These are phyloP conservation scores for Zalerion maritima DNA, from an alignment of 495 filamentous ascomycete genomes.

Conservation along the genomic window DNA sequence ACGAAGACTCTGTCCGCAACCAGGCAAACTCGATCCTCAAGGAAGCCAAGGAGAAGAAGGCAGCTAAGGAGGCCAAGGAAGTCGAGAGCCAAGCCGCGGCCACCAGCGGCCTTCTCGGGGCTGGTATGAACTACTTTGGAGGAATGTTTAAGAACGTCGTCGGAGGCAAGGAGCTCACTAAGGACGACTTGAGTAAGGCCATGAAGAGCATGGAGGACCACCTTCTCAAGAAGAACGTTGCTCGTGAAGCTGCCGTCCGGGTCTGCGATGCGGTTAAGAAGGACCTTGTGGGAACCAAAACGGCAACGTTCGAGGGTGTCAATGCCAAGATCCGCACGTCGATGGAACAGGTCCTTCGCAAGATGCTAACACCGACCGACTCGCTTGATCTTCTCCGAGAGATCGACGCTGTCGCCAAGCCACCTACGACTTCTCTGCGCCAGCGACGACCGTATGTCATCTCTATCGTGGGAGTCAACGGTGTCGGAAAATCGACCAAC, in stretches of 20 bases:
- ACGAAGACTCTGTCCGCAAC: no score
- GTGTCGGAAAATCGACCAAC: constrained; percentile 95
- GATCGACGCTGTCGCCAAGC: constrained; percentile 64
- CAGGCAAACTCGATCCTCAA: constrained; percentile 78
- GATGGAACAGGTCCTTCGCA: constrained; percentile 79
- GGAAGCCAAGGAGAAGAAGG: constrained; percentile 48
- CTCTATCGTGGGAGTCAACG: constrained; percentile 94
- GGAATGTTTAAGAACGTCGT: constrained; percentile 88
- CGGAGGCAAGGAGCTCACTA: constrained; percentile 80
- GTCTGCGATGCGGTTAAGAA: constrained; percentile 83
- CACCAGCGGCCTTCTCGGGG: constrained; percentile 52
- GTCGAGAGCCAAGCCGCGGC: constrained; percentile 14
- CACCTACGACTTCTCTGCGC: constrained; percentile 36
- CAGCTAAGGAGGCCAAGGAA: constrained; percentile 25
- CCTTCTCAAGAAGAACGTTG: constrained; percentile 89
- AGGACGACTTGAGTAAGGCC: constrained; percentile 75
- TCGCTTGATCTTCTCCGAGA: constrained; percentile 89
- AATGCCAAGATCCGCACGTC: constrained; percentile 67
- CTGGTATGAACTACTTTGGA: constrained; percentile 63
- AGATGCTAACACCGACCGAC: constrained; percentile 88
- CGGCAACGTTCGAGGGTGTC: constrained; percentile 82
- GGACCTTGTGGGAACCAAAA: constrained; percentile 81
- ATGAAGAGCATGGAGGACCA: constrained; percentile 95
- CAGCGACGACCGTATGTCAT: constrained; percentile 79
- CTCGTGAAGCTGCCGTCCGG: constrained; percentile 81